Evolutionary conservation across 768 basidiomycete genomes (phyloP), one percentile per base, ranked within the genome.

Genomic region (Mycena indigotica): DNA sequence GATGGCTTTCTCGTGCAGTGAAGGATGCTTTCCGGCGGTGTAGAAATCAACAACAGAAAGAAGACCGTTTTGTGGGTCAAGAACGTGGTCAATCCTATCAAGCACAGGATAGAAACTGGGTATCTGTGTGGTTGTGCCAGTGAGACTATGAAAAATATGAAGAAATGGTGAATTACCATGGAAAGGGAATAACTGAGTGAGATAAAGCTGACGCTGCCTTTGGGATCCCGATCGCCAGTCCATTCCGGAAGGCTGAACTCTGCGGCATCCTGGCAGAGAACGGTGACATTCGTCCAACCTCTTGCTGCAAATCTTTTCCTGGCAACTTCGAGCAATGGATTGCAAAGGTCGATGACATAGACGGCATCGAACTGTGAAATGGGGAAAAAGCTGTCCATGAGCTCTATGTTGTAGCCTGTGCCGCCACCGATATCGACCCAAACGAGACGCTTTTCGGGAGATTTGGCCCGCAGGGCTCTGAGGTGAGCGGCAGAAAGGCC

Each of bases 351-450:
- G 68, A 89, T 77, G 29, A 89, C 75, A 68, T 88, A 88, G 58
- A 88, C 73, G 23, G 80, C 80, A 58, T 87, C 85, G 60, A 88
- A 87, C 4, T 77, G 72, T 2, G 72, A 63, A 52, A 88, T 72
- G 13, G 81, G 76, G 51, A 83, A 73, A 66, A 77, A 78, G 58
- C 77, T 77, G 69, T 84, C 77, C 87, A 87, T 87, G 55, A 81
- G 75, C 69, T 89, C 87, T 65, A 89, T 82, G 67, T 87, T 88
- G 74, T 84, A 84, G 5, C 85, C 84, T 13, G 89, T 90, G 25
- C 88, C 89, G 28, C 89, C 89, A 16, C 89, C 88, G 55, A 91
- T 84, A 67, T 91, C 89, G 17, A 91, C 78, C 89, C 89, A 91
- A 15, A 91, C 78, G 17, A 88, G 78, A 15, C 77, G 76, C 66